Conservation (phyloP, 495 filamentous ascomycete genomes). For the Hypoxylon cercidicola region DNA sequence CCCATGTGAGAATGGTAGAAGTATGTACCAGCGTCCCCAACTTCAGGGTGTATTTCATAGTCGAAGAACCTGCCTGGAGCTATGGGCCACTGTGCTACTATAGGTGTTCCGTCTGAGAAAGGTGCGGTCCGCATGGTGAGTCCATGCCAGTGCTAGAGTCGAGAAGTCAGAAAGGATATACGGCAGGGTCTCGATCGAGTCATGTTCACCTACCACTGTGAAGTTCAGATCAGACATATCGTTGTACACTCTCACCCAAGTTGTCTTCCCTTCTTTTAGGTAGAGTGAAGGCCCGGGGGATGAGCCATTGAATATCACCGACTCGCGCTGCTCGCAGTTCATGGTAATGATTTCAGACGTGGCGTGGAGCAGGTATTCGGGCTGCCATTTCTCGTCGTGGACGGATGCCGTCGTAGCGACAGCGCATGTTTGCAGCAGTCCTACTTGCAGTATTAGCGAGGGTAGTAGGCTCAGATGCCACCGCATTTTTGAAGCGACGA, state of each 20-base stretch:
- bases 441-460: conserved; percentile 30
- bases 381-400: conserved; percentile 46
- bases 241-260: conserved; percentile 70
- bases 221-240: conserved; percentile 63
- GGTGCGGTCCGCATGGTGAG: conserved; percentile 63
- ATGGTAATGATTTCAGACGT: conserved; percentile 51
- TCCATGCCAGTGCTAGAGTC: conserved; percentile 69
- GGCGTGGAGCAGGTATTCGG: conserved; percentile 61
- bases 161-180: conserved; percentile 25
- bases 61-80: conserved; percentile 69
- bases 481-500: conserved; percentile 37
- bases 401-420: conserved; percentile 32
- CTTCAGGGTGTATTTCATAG: conserved; percentile 63
- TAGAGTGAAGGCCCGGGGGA: conserved; percentile 62
- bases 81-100: conserved; percentile 67
- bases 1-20: conserved; percentile 71
- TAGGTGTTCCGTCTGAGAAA: conserved; percentile 66
- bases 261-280: conserved; percentile 58
- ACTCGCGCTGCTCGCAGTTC: conserved; percentile 56
- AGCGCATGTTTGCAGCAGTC: conserved; percentile 34
- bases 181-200: not conserved
- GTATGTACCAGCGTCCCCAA: conserved; percentile 64
- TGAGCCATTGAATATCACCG: conserved; percentile 64
- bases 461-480: conserved; percentile 37
- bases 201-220: conserved; percentile 59